phyloP scores from a whole-genome alignment of 495 filamentous ascomycete genomes.

The Penicillium canariense region DNA sequence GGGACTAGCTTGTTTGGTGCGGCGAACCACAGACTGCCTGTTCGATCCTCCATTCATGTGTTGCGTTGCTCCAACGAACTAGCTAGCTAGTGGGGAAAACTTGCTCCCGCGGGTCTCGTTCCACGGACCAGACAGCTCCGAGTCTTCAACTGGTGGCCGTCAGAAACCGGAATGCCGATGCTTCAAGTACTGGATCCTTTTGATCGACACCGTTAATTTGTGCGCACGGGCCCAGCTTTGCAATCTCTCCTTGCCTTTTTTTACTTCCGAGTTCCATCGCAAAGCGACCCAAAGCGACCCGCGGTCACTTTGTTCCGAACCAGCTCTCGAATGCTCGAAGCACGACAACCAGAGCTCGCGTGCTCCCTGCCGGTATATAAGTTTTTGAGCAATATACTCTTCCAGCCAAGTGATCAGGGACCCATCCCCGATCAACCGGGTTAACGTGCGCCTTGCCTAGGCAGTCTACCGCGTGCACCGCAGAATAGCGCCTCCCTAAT shows the following conservation, averaged over 20 bases:
- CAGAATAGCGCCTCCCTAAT: slow-evolving; percentile 13
- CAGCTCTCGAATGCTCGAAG: background rate
- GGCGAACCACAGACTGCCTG: background rate
- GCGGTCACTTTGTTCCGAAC: background rate
- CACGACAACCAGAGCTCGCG: background rate
- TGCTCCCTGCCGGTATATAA: background rate
- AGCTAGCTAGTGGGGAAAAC: no score
- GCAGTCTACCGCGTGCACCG: background rate
- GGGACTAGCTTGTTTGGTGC: background rate
- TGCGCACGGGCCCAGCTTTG: background rate
- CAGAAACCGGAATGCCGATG: background rate
- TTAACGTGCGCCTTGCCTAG: background rate
- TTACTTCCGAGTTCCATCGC: background rate
- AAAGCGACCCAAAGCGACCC: background rate
- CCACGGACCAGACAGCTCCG: slow-evolving; percentile 18
- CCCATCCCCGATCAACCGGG: background rate
- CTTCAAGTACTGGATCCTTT: background rate
- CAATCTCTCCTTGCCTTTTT: background rate
- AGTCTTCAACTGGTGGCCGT: background rate
- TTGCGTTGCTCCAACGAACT: no score
- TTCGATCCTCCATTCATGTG: no score
- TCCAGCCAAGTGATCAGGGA: background rate
- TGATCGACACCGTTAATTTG: background rate
- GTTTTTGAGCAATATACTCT: background rate
- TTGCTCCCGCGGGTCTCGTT: background rate